Conservation (phyloP, 345 rosid genomes). For the Nasturtium officinale region DNA sequence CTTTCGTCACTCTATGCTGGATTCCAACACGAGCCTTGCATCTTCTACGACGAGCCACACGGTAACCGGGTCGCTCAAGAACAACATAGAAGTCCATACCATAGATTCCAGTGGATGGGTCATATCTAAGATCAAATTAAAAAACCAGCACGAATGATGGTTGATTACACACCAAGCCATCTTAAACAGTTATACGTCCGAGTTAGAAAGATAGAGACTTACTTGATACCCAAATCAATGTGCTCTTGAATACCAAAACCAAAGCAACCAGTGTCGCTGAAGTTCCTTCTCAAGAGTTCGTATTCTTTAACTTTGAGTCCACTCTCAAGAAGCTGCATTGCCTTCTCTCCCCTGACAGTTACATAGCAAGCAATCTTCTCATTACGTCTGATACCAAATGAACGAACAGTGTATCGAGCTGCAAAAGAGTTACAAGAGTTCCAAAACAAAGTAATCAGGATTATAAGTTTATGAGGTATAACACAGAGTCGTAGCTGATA, state of each 20-base stretch:
- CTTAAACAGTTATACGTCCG: neutral
- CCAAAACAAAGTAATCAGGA: neutral
- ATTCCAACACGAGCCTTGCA: conserved; percentile 67
- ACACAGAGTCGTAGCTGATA: no score
- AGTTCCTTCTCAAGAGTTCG: conserved; percentile 87
- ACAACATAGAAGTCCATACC: conserved; percentile 68
- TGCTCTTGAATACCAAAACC: conserved; percentile 97
- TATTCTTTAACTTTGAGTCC: conserved; percentile 94
- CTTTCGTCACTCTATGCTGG: conserved; percentile 59
- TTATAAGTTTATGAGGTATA: no score
- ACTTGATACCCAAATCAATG: conserved; percentile 96
- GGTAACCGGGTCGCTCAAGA: conserved; percentile 62
- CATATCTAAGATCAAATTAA: conserved; percentile 44
- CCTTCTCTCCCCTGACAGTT: conserved; percentile 94
- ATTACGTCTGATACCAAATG: conserved; percentile 93
- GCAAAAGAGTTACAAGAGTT: conserved; percentile 20
- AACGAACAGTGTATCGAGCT: conserved; percentile 97
- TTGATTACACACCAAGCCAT: neutral
- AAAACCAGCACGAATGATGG: neutral
- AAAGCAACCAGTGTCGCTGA: conserved; percentile 97
- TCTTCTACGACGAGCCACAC: conserved; percentile 60
- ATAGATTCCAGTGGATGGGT: conserved; percentile 61
- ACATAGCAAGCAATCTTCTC: conserved; percentile 97
- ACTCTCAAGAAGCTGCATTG: conserved; percentile 92
- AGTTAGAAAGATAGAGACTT: conserved; percentile 27